Base-by-base conservation (phyloP, 75 land plant species). In the Adiantum capillusveneris region DNA sequence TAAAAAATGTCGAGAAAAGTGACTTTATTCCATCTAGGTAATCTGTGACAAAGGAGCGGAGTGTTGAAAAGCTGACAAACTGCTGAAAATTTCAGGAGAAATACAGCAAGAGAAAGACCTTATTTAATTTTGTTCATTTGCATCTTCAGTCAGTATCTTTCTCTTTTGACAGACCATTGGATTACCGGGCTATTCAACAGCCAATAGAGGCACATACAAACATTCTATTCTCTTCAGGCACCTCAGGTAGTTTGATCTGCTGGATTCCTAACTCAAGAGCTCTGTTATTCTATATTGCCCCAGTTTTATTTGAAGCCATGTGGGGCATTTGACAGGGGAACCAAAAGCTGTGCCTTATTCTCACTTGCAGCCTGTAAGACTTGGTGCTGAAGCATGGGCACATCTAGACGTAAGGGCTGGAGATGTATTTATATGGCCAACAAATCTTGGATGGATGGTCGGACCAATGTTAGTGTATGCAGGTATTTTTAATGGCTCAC, bases 281-380 rank as follows among this genome's bases (percentile, higher is more conserved):
- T n/a, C n/a, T n/a, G n/a, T n/a, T n/a, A n/a, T n/a, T n/a, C n/a
- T n/a, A n/a, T n/a, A n/a, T n/a, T n/a, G n/a, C n/a, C n/a, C n/a
- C n/a, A n/a, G n/a, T n/a, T n/a, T n/a, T n/a, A n/a, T n/a, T n/a
- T n/a, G n/a, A n/a, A n/a, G n/a, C n/a, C 39, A 36, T 59, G 18
- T 59, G 28, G 1, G 50, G 29, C 14, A 25, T 17, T 31, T 19
- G 34, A 22, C 64, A 92, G 98, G 92, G 44, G 96, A 89, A 19
- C 98, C 98, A 56, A 93, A 93, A 76, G 98, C 98, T 21, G 79
- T 93, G 27, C 98, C 98, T 50, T 93, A 90, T 91, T 86, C 87
- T n/a, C 96, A 93, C 37, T 20, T 64, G 36, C 65, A 87, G 46
- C 83, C 96, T 25, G 79, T 93, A 37, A 73, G 98, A 44, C 64